phyloP scores from a whole-genome alignment of 1,284 basidiomycete genomes.

The Fomitiporia mediterranea region DNA sequence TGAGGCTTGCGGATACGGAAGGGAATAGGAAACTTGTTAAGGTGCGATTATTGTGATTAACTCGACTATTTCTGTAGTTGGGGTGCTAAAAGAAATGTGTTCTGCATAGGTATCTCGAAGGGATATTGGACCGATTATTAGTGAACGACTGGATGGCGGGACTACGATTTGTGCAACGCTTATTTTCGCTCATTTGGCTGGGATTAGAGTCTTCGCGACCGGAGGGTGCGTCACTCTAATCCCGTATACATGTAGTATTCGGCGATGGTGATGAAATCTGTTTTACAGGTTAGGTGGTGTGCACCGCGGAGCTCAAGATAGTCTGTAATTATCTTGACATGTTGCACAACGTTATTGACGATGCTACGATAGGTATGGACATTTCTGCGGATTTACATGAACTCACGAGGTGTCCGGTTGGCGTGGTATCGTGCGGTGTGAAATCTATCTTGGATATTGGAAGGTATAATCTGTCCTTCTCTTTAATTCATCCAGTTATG shows the following conservation, averaged over 20 bases:
- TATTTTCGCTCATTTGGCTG: slow-evolving; percentile 74
- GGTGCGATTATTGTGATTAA: slow-evolving; percentile 25
- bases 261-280: background rate
- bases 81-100: slow-evolving; percentile 53
- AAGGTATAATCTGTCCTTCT: slow-evolving; percentile 36
- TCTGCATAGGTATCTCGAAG: slow-evolving; percentile 87
- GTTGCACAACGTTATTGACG: slow-evolving; percentile 6
- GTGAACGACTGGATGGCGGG: slow-evolving; percentile 71
- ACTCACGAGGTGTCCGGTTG: slow-evolving; percentile 79
- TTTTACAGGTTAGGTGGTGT: slow-evolving; percentile 75
- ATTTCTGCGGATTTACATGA: slow-evolving; percentile 90
- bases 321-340: slow-evolving; percentile 40
- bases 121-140: slow-evolving; percentile 79
- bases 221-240: slow-evolving; percentile 53
- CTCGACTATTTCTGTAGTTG: background rate
- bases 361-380: slow-evolving; percentile 70
- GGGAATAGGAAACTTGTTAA: slow-evolving; percentile 35
- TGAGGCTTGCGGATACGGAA: slow-evolving; percentile 60
- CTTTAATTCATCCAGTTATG: background rate
- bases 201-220: slow-evolving; percentile 85
- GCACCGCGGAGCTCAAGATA: slow-evolving; percentile 86
- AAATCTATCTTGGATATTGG: slow-evolving; percentile 97
- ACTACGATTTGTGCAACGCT: slow-evolving; percentile 90
- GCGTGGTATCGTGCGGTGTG: slow-evolving; percentile 89
- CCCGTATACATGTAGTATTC: background rate